Percentiles rank a stretch among this genome's conserved stretches.
phyloP scores from a whole-genome alignment of 108 stramenopile species.

The Nitzschia sp. region DNA sequence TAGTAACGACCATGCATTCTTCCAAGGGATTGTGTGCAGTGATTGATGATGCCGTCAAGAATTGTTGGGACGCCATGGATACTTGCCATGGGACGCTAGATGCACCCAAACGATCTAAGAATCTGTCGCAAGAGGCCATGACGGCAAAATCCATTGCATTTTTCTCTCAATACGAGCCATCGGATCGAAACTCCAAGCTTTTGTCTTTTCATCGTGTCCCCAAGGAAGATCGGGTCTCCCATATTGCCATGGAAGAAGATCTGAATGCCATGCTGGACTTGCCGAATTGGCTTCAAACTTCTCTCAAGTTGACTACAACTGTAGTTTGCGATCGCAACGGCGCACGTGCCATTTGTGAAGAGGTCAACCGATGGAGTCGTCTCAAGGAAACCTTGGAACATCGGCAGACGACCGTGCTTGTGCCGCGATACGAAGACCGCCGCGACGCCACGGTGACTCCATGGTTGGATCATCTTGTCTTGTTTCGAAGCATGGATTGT shows the following conservation, averaged over 20 bases:
- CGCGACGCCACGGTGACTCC: not conserved
- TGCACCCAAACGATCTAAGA: not conserved
- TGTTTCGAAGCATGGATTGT: slow-evolving; percentile 1
- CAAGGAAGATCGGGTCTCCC: not conserved
- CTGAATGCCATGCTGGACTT: not conserved
- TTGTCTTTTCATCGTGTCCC: not conserved
- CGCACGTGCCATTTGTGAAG: not conserved
- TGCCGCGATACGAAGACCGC: too few relatives aligned
- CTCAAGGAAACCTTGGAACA: not conserved
- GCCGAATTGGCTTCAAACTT: not conserved
- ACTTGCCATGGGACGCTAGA: not conserved
- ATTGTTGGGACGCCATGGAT: not conserved
- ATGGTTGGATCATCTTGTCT: not conserved
- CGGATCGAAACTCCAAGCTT: not conserved
- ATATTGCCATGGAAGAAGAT: not conserved
- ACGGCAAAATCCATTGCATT: not conserved
- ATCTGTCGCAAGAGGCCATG: not conserved
- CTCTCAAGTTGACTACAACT: not conserved
- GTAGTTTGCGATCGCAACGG: not conserved
- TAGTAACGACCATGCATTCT: not conserved
- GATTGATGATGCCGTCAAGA: not conserved
- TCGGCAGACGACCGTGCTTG: not conserved
- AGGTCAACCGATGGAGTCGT: slow-evolving; percentile 7
- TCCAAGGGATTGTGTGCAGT: not conserved
- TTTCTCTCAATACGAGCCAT: not conserved